Conservation (phyloP, 306 rosid genomes). For the Cucumis hystrix region DNA sequence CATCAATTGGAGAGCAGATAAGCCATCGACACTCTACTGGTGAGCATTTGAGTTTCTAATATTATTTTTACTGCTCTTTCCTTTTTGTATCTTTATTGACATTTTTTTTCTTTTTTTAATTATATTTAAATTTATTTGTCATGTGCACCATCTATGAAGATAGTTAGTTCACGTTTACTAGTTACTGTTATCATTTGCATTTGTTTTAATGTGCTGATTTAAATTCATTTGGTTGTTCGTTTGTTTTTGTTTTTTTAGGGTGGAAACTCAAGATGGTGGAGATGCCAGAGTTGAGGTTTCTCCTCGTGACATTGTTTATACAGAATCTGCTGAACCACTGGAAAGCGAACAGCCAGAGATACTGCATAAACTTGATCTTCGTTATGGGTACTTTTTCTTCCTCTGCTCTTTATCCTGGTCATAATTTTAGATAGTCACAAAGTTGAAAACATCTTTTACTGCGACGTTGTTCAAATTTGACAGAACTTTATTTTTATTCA, state of each 20-base stretch:
- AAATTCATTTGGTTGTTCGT: conserved; percentile 4
- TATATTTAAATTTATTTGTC: not conserved
- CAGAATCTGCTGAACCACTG: conserved; percentile 71
- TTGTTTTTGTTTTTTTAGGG: conserved; percentile 31
- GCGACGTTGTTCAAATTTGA: not conserved
- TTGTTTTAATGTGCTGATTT: not conserved
- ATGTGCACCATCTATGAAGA: not conserved
- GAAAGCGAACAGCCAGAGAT: conserved; percentile 52
- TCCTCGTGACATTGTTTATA: conserved; percentile 85
- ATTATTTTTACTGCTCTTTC: conserved; percentile 3
- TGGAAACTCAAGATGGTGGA: conserved; percentile 95
- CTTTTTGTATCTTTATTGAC: not conserved
- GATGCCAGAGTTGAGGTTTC: conserved; percentile 87
- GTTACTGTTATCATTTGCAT: not conserved
- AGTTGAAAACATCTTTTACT: not conserved
- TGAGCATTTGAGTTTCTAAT: conserved; percentile 16
- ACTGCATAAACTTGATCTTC: conserved; percentile 88
- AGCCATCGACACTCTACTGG: conserved; percentile 85
- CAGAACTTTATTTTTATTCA: not conserved
- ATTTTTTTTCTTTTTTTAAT: not conserved
- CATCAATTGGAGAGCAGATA: conserved; percentile 88
- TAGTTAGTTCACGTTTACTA: not conserved
- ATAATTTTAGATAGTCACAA: not conserved
- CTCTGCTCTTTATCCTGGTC: not conserved
- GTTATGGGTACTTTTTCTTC: conserved; percentile 60